These are phyloP conservation scores for Xylaria scruposa DNA, from an alignment of 495 filamentous ascomycete species.

Conservation along the genomic window DNA sequence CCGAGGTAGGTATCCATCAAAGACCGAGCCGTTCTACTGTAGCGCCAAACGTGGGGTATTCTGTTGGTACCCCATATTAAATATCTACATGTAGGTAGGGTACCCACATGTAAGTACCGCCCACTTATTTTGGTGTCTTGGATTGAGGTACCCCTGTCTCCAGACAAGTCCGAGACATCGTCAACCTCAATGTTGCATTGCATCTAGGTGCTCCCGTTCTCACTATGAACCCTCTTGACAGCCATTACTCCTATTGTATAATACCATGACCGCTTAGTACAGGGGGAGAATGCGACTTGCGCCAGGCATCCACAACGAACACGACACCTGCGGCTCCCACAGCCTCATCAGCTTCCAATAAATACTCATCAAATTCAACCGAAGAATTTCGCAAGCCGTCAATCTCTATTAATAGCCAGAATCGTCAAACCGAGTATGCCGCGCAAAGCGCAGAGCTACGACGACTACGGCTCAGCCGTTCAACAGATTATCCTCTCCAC, in stretches of 20 bases:
- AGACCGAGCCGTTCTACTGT: too few relatives aligned
- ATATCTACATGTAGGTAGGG: neutral
- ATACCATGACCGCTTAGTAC: neutral
- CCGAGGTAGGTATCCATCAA: neutral
- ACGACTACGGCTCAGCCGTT: conserved; percentile 62
- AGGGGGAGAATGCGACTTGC: conserved; percentile 10
- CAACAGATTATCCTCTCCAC: conserved; percentile 87
- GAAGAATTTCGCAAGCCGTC: neutral
- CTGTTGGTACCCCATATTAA: too few relatives aligned
- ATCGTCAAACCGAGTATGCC: conserved; percentile 43
- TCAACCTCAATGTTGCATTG: neutral
- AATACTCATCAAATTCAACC: neutral
- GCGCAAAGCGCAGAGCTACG: conserved; percentile 57
- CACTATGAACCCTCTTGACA: neutral
- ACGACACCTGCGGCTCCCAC: neutral
- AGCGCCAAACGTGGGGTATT: neutral
- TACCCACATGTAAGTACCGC: too few relatives aligned
- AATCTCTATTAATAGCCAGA: neutral
- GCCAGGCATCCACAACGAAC: neutral
- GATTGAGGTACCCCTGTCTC: neutral
- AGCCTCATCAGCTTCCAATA: neutral
- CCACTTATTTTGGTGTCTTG: too few relatives aligned
- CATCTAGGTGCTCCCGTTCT: neutral
- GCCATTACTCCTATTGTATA: neutral
- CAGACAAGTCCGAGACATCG: conserved; percentile 5